Evolutionary conservation across 108 stramenopile genomes (phyloP).

Genomic region (Skeletonema grethae): DNA sequence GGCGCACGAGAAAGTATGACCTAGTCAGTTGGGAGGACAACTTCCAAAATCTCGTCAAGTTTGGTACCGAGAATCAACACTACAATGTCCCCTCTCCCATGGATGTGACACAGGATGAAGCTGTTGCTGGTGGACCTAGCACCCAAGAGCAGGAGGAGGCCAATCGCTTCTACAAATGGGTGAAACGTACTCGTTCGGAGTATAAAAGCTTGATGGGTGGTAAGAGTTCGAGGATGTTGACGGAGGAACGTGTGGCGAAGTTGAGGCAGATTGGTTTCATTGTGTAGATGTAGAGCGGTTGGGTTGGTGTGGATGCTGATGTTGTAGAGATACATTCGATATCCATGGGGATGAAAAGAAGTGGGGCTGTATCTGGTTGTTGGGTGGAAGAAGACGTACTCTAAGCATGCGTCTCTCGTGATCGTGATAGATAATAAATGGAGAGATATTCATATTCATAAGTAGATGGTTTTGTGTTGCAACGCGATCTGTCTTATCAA

Average conservation of each 20-base stretch:
- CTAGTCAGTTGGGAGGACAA: constrained; percentile 24
- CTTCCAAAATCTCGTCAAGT: constrained; percentile 19
- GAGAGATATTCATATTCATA: background rate
- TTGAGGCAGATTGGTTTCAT: constrained; percentile 28
- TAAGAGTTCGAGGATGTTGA: constrained; percentile 22
- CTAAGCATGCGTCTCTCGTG: background rate
- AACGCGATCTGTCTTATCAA: background rate
- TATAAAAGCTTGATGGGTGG: constrained; percentile 15
- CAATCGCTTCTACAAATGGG: constrained; percentile 26
- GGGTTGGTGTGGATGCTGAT: background rate
- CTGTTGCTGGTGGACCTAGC: background rate
- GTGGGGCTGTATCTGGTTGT: background rate
- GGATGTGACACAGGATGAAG: constrained; percentile 1
- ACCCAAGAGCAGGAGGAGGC: constrained; percentile 12
- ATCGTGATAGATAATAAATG: background rate
- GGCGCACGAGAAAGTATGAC: constrained; percentile 19
- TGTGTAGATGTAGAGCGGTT: background rate
- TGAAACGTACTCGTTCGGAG: constrained; percentile 20
- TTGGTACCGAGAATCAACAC: constrained; percentile 19
- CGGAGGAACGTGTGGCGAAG: constrained; percentile 15
- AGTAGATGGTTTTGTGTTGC: background rate
- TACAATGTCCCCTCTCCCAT: constrained; percentile 16
- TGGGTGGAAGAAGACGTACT: background rate
- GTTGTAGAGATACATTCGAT: background rate
- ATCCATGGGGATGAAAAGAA: background rate